A percentile compares a stretch with the other conserved stretches of the same genome.
Conservation (phyloP, 2,329 filamentous ascomycete genomes). For the Waltergamsia citrina region DNA sequence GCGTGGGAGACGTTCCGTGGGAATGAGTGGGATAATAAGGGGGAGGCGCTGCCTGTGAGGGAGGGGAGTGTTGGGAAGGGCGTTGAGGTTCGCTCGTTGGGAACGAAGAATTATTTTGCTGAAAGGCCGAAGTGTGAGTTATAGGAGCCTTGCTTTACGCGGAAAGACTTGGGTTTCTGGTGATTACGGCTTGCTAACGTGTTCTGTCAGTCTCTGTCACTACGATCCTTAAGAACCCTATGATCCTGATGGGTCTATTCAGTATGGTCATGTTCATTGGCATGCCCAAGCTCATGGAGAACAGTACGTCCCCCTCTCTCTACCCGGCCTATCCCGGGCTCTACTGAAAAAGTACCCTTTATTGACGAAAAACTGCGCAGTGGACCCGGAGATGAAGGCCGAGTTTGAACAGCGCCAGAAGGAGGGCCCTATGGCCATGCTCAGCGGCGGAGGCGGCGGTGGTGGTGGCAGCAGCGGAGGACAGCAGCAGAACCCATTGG, state of each 20-base stretch:
- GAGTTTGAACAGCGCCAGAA: constrained; percentile 91
- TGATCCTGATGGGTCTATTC: constrained; percentile 87
- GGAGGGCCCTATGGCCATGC: constrained; percentile 54
- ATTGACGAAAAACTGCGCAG: constrained; percentile 31
- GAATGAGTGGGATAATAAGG: constrained; percentile 84
- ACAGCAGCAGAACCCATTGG: constrained; percentile 31
- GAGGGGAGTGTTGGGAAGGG: constrained; percentile 25
- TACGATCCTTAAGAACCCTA: constrained; percentile 81
- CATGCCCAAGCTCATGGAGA: constrained; percentile 92
- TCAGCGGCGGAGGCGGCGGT: constrained; percentile 33
- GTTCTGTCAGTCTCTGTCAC: constrained; percentile 60
- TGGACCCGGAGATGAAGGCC: constrained; percentile 92
- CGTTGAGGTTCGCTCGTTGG: constrained; percentile 54
- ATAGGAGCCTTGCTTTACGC: neutral
- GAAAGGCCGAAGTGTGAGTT: constrained; percentile 66
- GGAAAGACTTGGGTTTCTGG: neutral
- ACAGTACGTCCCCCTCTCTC: constrained; percentile 55
- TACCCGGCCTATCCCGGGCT: neutral
- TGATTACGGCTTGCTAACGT: neutral
- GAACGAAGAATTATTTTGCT: constrained; percentile 65
- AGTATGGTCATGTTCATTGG: constrained; percentile 79
- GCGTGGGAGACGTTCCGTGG: constrained; percentile 82
- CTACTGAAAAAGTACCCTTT: neutral
- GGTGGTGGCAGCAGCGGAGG: too few relatives aligned
- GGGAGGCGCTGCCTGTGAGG: constrained; percentile 44